Conservation (phyloP, 345 rosid genomes). For the Lepidium africanum region DNA sequence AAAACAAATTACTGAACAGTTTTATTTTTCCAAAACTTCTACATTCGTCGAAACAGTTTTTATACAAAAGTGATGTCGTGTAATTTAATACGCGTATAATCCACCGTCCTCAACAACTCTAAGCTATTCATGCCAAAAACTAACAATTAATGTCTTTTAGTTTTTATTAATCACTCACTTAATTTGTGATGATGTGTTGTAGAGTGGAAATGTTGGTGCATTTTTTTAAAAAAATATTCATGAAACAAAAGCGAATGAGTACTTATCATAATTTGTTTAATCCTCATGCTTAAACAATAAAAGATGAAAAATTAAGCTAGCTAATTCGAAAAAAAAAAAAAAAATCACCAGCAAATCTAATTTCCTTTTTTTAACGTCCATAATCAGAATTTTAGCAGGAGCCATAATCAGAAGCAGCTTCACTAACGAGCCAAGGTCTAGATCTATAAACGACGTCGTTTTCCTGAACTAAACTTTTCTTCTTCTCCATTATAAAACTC, state of each 20-base stretch:
- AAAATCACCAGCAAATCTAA: background rate
- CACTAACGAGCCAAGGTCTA: background rate
- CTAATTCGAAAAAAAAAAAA: background rate
- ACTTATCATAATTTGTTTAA: background rate
- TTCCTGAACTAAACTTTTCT: background rate
- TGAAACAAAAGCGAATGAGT: background rate
- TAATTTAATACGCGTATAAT: too few species aligned
- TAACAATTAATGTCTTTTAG: too few species aligned
- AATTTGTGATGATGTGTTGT: too few species aligned
- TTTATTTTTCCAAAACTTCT: too few species aligned
- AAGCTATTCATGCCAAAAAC: too few species aligned
- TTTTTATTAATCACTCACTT: too few species aligned
- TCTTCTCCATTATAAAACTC: conserved; percentile 7
- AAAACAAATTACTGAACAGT: too few species aligned
- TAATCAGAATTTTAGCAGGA: background rate
- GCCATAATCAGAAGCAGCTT: background rate
- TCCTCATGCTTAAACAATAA: background rate
- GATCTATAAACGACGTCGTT: background rate
- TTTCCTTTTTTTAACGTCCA: background rate
- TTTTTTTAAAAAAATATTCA: too few species aligned
- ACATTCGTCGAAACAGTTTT: too few species aligned
- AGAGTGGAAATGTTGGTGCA: too few species aligned
- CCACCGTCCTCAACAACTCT: too few species aligned
- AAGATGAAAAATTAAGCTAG: background rate
- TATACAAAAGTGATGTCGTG: too few species aligned